Conservation (phyloP, 2,329 filamentous ascomycete species). For the Trematosphaeria pertusa region DNA sequence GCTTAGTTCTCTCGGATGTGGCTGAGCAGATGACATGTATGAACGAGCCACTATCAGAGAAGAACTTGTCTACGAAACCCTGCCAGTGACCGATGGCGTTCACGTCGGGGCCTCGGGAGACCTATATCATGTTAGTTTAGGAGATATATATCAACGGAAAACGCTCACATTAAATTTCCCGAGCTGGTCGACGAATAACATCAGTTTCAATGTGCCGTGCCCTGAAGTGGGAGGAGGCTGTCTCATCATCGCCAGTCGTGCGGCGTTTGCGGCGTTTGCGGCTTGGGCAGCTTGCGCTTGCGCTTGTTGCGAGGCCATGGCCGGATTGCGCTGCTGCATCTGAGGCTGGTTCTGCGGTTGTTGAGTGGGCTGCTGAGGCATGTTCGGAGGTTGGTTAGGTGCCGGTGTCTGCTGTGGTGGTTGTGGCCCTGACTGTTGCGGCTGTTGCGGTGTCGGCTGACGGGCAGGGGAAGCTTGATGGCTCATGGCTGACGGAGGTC, state of each 20-base stretch:
- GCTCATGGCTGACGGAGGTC: constrained; percentile 48
- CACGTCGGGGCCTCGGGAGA: constrained; percentile 41
- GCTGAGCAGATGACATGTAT: constrained; percentile 69
- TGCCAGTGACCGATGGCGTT: constrained; percentile 81
- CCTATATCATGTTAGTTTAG: constrained; percentile 19
- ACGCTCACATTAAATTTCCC: constrained; percentile 63
- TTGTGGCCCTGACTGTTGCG: constrained; percentile 50
- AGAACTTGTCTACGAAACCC: constrained; percentile 79
- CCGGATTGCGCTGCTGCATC: constrained; percentile 19
- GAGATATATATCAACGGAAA: background rate
- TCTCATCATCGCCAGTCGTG: constrained; percentile 41
- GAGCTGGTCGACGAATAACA: constrained; percentile 64
- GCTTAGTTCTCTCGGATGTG: constrained; percentile 70
- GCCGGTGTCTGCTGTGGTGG: constrained; percentile 54
- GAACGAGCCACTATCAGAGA: constrained; percentile 77
- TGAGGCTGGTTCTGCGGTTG: constrained; percentile 39
- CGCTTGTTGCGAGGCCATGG: constrained; percentile 31
- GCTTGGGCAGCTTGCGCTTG: constrained; percentile 33
- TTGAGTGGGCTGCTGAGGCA: constrained; percentile 41
- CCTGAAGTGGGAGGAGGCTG: constrained; percentile 36
- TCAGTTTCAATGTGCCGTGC: constrained; percentile 59
- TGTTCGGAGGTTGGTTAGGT: constrained; percentile 42
- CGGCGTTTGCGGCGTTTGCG: constrained; percentile 28
- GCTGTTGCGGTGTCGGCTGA: constrained; percentile 45
- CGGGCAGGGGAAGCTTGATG: constrained; percentile 49